phyloP scores from a whole-genome alignment of 106 monocot species.

The Allium sativum region DNA sequence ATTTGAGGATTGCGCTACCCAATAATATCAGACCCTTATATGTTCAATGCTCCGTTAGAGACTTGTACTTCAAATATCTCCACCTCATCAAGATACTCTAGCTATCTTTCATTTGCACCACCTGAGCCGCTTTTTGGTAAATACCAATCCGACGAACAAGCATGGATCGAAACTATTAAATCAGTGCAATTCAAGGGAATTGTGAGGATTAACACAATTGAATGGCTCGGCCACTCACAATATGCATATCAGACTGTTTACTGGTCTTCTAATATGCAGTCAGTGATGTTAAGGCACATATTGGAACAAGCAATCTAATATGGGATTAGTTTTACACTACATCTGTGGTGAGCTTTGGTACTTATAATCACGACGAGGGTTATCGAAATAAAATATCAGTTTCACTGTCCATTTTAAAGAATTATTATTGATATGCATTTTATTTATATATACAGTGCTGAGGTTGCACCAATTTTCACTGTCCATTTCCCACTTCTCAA shows the following conservation, averaged over 20 bases:
- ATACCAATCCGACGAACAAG: slow-evolving; percentile 81
- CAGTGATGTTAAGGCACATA: neutral
- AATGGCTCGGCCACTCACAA: slow-evolving; percentile 86
- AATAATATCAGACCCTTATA: slow-evolving; percentile 46
- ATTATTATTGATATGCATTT: too few relatives aligned
- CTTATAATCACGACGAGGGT: neutral
- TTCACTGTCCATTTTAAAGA: too few relatives aligned
- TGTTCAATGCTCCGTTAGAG: slow-evolving; percentile 46
- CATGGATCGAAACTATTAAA: slow-evolving; percentile 84
- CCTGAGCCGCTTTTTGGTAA: slow-evolving; percentile 78
- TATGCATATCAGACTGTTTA: slow-evolving; percentile 52
- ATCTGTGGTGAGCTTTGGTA: neutral
- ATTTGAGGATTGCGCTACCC: slow-evolving; percentile 97
- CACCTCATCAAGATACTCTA: slow-evolving; percentile 16
- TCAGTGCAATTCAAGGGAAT: slow-evolving; percentile 50
- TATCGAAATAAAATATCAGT: neutral
- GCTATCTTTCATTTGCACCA: slow-evolving; percentile 94
- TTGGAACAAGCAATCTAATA: neutral
- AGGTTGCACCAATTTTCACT: too few relatives aligned
- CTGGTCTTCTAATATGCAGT: slow-evolving; percentile 64
- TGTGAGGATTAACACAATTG: slow-evolving; percentile 76
- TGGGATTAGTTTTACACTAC: neutral
- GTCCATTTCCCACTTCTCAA: too few relatives aligned
- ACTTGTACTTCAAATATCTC: slow-evolving; percentile 51
- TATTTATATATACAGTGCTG: too few relatives aligned